These are phyloP conservation scores for Kuraishia piskuri DNA, from an alignment of 805 yeast genomes.

Conservation along the genomic window DNA sequence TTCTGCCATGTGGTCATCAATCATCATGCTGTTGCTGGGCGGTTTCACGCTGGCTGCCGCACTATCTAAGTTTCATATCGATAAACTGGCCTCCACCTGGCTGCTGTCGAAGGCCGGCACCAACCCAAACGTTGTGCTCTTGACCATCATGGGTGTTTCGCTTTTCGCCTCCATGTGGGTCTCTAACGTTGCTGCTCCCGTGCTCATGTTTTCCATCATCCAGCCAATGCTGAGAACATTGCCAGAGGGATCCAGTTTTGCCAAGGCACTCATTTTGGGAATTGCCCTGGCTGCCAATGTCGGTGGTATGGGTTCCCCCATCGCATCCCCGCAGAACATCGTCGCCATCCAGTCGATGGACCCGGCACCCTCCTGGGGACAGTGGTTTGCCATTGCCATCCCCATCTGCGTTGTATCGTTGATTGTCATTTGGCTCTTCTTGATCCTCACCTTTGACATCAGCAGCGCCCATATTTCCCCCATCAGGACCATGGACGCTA, in stretches of 20 bases:
- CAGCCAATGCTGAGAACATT: constrained; percentile 84
- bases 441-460: constrained; percentile 48
- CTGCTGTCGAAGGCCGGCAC: constrained; percentile 81
- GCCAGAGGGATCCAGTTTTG: constrained; percentile 70
- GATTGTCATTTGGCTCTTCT: constrained; percentile 62
- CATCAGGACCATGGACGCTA: constrained; percentile 55
- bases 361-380: constrained; percentile 80
- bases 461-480: constrained; percentile 40
- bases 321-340: constrained; percentile 94
- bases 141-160: constrained; percentile 82
- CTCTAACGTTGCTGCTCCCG: constrained; percentile 96
- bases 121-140: constrained; percentile 65
- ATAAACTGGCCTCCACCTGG: constrained; percentile 75
- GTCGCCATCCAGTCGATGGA: constrained; percentile 84
- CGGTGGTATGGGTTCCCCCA: constrained; percentile 97
- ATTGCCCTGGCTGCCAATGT: constrained; percentile 88
- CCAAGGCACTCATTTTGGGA: constrained; percentile 79
- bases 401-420: constrained; percentile 68
- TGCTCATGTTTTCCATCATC: constrained; percentile 79
- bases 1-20: constrained; percentile 91
- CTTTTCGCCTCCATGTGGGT: constrained; percentile 91
- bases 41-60: constrained; percentile 96
- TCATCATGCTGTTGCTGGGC: constrained; percentile 80
- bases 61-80: constrained; percentile 81
- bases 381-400: constrained; percentile 84